These are phyloP conservation scores for Alternaria longipes DNA, from an alignment of 2,329 filamentous ascomycete species.

Conservation along the genomic window DNA sequence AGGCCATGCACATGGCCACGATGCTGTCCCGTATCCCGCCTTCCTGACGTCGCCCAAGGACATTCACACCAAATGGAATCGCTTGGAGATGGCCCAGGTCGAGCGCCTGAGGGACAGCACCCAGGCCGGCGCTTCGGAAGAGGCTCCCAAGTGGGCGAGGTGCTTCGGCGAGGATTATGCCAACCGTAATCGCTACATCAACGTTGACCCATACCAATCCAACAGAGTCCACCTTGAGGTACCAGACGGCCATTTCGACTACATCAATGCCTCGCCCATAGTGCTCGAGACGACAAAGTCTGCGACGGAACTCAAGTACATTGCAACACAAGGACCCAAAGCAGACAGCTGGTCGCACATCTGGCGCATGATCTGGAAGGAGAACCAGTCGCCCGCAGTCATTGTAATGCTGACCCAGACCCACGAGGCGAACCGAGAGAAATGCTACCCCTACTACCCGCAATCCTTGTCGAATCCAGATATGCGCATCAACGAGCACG, in stretches of 20 bases:
- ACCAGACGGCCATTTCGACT: conserved; percentile 67
- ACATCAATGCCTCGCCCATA: conserved; percentile 63
- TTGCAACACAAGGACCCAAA: conserved; percentile 94
- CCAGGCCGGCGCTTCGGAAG: conserved; percentile 50
- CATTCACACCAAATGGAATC: conserved; percentile 67
- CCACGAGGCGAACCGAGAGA: conserved; percentile 77
- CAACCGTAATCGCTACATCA: conserved; percentile 82
- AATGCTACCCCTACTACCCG: conserved; percentile 92
- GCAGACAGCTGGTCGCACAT: conserved; percentile 78
- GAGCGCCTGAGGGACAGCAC: conserved; percentile 60
- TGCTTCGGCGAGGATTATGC: conserved; percentile 65
- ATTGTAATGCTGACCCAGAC: conserved; percentile 96
- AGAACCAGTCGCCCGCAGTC: conserved; percentile 74
- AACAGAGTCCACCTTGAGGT: conserved; percentile 86
- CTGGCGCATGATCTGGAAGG: conserved; percentile 95
- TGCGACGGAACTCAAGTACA: conserved; percentile 68
- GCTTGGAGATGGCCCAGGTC: conserved; percentile 69
- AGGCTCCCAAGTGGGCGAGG: conserved; percentile 65
- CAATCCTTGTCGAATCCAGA: conserved; percentile 50
- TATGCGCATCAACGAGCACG: conserved; percentile 67
- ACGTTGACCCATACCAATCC: conserved; percentile 89
- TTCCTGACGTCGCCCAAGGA: conserved; percentile 65
- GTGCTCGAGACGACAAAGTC: conserved; percentile 53
- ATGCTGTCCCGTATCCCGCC: conserved; percentile 55
- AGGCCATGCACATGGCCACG: conserved; percentile 22